phyloP scores from a whole-genome alignment of 106 monocot species.

The Amphibolis antarctica region DNA sequence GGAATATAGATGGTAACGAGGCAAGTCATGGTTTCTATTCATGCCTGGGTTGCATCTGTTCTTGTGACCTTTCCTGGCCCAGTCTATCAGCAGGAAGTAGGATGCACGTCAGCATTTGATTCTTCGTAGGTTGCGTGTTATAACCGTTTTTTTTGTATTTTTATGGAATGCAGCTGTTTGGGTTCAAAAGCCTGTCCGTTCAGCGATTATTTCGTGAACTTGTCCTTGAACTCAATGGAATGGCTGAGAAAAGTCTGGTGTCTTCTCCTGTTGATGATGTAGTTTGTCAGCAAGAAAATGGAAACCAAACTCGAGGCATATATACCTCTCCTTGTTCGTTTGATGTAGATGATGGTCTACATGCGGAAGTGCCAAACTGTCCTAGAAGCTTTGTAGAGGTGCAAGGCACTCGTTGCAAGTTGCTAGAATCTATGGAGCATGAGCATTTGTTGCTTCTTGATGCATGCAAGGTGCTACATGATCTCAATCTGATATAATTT shows the following conservation, averaged over 20 bases:
- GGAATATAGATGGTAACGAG: constrained; percentile 73
- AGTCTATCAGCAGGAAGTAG: too few relatives aligned
- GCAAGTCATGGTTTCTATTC: constrained; percentile 26
- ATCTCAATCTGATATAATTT: constrained; percentile 5
- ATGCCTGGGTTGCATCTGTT: too few relatives aligned
- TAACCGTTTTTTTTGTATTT: background rate
- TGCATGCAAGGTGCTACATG: background rate
- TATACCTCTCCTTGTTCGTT: constrained; percentile 10
- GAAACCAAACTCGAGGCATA: background rate
- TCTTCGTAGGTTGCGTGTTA: too few relatives aligned
- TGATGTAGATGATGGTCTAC: too few relatives aligned
- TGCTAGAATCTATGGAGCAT: background rate
- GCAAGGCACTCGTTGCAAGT: background rate
- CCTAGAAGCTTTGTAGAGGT: background rate
- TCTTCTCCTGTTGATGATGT: constrained; percentile 9
- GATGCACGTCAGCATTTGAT: too few relatives aligned
- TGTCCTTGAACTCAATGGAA: constrained; percentile 35
- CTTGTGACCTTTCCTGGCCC: too few relatives aligned
- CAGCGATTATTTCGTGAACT: constrained; percentile 87
- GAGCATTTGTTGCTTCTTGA: background rate
- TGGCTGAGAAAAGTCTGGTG: constrained; percentile 14
- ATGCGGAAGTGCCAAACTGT: background rate
- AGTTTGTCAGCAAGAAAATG: constrained; percentile 9
- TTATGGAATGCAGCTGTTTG: constrained; percentile 64
- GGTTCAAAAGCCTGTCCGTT: constrained; percentile 76